Evolutionary conservation across 495 filamentous ascomycete genomes (phyloP).

Genomic region (Penicillium herquei): DNA sequence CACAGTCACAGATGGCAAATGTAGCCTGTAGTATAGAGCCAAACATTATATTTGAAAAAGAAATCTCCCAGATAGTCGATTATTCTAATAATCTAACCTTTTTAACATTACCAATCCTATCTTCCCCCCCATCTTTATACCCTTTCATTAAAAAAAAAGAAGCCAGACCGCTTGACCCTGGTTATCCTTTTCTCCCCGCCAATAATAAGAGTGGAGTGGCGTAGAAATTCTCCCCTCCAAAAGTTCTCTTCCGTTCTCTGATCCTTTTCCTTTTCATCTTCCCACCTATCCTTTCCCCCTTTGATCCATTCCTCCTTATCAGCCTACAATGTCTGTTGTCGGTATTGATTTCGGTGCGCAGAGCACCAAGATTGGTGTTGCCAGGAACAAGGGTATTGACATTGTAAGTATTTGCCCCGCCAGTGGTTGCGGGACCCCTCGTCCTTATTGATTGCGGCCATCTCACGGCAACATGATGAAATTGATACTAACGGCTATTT

Average conservation of each 20-base stretch:
- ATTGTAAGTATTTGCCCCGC: conserved; percentile 71
- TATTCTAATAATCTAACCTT: background rate
- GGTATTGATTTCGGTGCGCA: conserved; percentile 96
- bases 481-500: conserved; percentile 23
- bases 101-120: background rate
- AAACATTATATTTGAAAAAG: background rate
- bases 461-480: background rate
- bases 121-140: background rate
- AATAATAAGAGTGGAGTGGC: conserved; percentile 35
- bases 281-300: conserved; percentile 14
- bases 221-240: conserved; percentile 46
- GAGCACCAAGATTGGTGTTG: conserved; percentile 96
- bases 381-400: conserved; percentile 96
- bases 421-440: conserved; percentile 9
- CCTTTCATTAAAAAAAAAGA: background rate
- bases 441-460: background rate
- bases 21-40: conserved; percentile 22
- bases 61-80: background rate
- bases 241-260: conserved; percentile 25
- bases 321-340: conserved; percentile 66
- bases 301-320: conserved; percentile 17
- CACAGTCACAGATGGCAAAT: conserved; percentile 12
- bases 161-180: conserved; percentile 18
- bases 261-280: conserved; percentile 17
- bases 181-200: conserved; percentile 22